Percentiles rank a stretch among this genome's conserved stretches.
phyloP scores from a whole-genome alignment of 75 land plant species.

The Pseudotsuga menziesii region DNA sequence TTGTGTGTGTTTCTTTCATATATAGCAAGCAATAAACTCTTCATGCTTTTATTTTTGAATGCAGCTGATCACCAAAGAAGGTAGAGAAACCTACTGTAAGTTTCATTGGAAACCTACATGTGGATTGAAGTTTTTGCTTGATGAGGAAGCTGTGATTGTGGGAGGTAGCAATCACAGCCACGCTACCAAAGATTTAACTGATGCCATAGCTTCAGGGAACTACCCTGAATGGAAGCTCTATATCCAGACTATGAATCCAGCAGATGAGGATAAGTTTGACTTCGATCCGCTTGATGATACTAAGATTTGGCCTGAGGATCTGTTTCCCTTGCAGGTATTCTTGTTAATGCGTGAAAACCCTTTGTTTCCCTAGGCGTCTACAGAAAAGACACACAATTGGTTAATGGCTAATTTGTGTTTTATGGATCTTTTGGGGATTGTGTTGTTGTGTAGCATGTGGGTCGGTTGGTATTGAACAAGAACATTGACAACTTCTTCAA shows the following conservation, averaged over 20 bases:
- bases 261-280: conserved; percentile 34
- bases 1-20: too few species aligned
- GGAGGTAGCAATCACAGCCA: conserved; percentile 53
- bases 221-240: conserved; percentile 46
- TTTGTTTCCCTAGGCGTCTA: too few species aligned
- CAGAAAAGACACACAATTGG: not conserved
- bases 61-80: conserved; percentile 27
- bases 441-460: conserved; percentile 30
- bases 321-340: conserved; percentile 31
- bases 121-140: conserved; percentile 31
- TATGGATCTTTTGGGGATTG: too few species aligned
- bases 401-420: not conserved
- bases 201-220: conserved; percentile 42
- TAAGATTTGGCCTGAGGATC: conserved; percentile 47
- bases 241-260: conserved; percentile 48
- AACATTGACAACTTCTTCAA: conserved; percentile 45
- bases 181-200: conserved; percentile 44
- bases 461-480: conserved; percentile 47
- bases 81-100: conserved; percentile 35
- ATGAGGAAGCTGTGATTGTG: conserved; percentile 43
- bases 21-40: not conserved
- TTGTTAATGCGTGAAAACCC: not conserved
- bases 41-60: not conserved
- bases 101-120: conserved; percentile 58
- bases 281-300: conserved; percentile 47